Conservation (phyloP, 192 early-diverging fungal species). For the Coemansia sp. region DNA sequence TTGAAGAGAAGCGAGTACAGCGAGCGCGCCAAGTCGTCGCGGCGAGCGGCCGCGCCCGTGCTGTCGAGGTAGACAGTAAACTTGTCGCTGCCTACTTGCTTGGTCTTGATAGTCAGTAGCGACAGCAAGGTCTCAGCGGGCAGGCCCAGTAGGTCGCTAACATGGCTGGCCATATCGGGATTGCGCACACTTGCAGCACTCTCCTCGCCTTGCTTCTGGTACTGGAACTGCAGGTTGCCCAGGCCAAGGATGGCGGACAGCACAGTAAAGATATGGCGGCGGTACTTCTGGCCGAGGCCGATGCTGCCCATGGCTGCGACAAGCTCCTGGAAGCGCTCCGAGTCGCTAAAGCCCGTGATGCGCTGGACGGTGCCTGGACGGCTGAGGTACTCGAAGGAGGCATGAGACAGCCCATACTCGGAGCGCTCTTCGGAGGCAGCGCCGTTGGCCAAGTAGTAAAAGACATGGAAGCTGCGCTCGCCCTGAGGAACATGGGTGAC, state of each 20-base stretch:
- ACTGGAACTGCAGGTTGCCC: constrained; percentile 83
- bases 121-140: constrained; percentile 67
- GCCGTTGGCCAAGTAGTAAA: constrained; percentile 88
- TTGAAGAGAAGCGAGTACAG: constrained; percentile 83
- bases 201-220: constrained; percentile 68
- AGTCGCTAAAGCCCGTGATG: constrained; percentile 60
- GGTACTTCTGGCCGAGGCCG: constrained; percentile 78
- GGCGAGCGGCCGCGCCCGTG: constrained; percentile 64
- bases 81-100: constrained; percentile 77
- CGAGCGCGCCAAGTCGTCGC: constrained; percentile 70
- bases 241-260: constrained; percentile 84
- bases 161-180: constrained; percentile 68
- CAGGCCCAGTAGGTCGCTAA: constrained; percentile 80
- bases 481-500: constrained; percentile 64
- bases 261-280: constrained; percentile 80
- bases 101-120: constrained; percentile 78
- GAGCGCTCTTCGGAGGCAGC: constrained; percentile 71
- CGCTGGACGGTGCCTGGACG: constrained; percentile 58
- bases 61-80: constrained; percentile 79
- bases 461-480: constrained; percentile 90
- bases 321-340: constrained; percentile 64
- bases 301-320: constrained; percentile 80
- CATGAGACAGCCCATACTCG: constrained; percentile 54
- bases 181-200: constrained; percentile 80
- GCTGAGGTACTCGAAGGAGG: constrained; percentile 56